Evolutionary conservation across 2,329 filamentous ascomycete species (phyloP), one percentile per base, ranked within the genome.

Genomic region (Corynespora cassiicola): DNA sequence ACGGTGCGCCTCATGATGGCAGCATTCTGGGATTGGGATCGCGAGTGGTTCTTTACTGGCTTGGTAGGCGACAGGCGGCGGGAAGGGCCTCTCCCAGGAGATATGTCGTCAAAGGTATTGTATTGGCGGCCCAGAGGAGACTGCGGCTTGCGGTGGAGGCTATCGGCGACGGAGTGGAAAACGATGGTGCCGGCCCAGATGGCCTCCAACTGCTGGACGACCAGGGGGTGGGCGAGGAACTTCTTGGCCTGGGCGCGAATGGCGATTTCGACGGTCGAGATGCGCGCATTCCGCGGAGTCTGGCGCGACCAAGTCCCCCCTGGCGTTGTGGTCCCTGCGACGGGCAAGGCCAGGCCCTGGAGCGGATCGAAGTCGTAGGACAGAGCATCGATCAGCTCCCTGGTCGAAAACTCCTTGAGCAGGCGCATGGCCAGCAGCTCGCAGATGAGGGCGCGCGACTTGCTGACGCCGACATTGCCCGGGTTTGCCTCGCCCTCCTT

Each of bases 121-220:
- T 57, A 55, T 24, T 45, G 36, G 12, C 46, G 55, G 7, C 27
- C 37, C 16, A 45, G 48, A 1, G 68, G 52, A 15, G 67, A 60
- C 6, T 71, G 65, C 19, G 75, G 77, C 31, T 71, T 70, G 27
- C 90, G 84, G 65, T 96, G 92, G 16, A 96, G 73, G 50, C 81
- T 87, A 65, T 96, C 91, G 5, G 90, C 89, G 9, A 86, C 84
- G 2, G 90, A 94, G 68, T 96, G 90, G 61, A 97, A 96, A 52
- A 94, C 90, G 50, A 97, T 94, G 12, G 88, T 92, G 18, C 92
- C 92, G 14, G 90, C 92, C 92, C 92, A 97, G 46, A 97, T 96
- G 28, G 90, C 91, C 68, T 96, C 90, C n/a, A 97, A 77, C 63
- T 96, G 91, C 66, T 95, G 90, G 7, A 96, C 87, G 1, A 96